Evolutionary conservation across 1,284 basidiomycete species (phyloP).

Genomic region (Apiotrichum montevideense): DNA sequence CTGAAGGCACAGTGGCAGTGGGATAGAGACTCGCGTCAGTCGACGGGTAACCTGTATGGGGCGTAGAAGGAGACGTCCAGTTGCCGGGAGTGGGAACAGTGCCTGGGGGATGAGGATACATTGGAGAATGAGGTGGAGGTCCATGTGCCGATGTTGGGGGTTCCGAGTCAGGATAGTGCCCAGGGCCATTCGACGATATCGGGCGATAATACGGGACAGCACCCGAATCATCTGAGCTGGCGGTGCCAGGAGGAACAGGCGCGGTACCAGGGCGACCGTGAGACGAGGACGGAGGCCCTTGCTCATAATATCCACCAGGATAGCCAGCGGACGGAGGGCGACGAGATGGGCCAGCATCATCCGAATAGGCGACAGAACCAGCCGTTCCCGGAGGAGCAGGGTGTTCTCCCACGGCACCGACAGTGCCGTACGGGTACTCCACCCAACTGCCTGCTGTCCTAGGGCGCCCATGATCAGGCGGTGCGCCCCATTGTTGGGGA

Average conservation of each 20-base stretch:
- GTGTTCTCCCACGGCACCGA: conserved; percentile 13
- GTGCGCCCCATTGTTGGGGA: conserved; percentile 11
- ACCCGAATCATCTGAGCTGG: conserved; percentile 22
- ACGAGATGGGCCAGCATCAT: conserved; percentile 30
- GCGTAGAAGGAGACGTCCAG: conserved; percentile 35
- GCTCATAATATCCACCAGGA: conserved; percentile 28
- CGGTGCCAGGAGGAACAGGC: conserved; percentile 24
- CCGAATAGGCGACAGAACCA: conserved; percentile 15
- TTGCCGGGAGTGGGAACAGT: conserved; percentile 16
- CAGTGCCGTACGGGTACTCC: conserved; percentile 26
- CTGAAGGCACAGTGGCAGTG: conserved; percentile 9
- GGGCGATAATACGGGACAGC: conserved; percentile 38
- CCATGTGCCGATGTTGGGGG: conserved; percentile 40
- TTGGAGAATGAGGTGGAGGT: conserved; percentile 37
- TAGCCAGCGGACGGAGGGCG: conserved; percentile 32
- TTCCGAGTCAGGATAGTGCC: conserved; percentile 43
- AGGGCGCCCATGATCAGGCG: conserved; percentile 23
- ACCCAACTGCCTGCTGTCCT: conserved; percentile 26
- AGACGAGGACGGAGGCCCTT: conserved; percentile 23
- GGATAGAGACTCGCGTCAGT: conserved; percentile 30
- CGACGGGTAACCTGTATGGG: conserved; percentile 24
- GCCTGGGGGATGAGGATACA: conserved; percentile 24
- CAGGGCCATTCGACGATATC: conserved; percentile 37
- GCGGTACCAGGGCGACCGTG: conserved; percentile 16
- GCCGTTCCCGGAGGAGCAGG: conserved; percentile 9